phyloP scores from a whole-genome alignment of 208 protist species.

The Trichomonas tenax region DNA sequence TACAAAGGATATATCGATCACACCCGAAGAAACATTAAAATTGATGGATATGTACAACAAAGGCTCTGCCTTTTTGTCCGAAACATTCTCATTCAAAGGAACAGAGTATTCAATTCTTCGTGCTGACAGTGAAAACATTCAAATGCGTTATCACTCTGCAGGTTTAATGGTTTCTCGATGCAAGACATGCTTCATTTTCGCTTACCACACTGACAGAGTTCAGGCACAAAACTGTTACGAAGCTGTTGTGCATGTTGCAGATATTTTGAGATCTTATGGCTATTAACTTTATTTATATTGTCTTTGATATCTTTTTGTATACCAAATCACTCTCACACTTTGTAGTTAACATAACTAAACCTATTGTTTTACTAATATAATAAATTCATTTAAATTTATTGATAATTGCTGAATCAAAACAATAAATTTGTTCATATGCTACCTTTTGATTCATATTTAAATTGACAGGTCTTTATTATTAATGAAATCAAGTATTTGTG shows the following conservation, averaged over 20 bases:
- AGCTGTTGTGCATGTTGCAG: background rate
- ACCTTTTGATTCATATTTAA: too few species aligned
- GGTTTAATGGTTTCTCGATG: background rate
- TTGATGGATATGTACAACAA: background rate
- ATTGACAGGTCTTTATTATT: too few species aligned
- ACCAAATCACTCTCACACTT: background rate
- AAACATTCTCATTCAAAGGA: background rate
- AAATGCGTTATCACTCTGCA: background rate
- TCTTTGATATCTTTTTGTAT: background rate
- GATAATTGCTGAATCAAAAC: too few species aligned
- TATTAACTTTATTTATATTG: background rate
- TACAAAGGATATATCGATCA: background rate
- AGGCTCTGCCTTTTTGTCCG: background rate
- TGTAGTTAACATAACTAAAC: background rate
- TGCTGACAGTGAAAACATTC: background rate
- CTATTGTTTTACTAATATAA: too few species aligned
- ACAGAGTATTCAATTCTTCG: background rate
- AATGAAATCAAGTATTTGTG: too few species aligned
- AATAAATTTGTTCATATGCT: background rate
- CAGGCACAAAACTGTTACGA: conserved; percentile 1
- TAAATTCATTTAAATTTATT: too few species aligned
- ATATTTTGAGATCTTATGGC: background rate
- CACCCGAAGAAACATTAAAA: background rate
- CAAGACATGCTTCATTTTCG: background rate
- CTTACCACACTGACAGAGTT: background rate